Evolutionary conservation across 768 basidiomycete species (phyloP).

Genomic region (Polyporus arcularius): DNA sequence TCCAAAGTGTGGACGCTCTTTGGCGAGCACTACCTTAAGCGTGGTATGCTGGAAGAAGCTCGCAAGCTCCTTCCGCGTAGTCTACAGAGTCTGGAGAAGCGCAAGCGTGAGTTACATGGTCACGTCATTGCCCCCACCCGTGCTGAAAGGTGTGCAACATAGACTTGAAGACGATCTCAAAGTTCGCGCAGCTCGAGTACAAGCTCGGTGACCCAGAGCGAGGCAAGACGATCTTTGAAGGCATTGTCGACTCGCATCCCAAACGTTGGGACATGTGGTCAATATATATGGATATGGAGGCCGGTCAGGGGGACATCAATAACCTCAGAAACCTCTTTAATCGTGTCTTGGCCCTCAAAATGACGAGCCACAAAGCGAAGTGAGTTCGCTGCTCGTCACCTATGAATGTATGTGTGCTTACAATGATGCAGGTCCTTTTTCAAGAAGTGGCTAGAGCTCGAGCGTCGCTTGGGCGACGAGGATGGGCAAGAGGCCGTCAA

Average conservation of each 20-base stretch:
- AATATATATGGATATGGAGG: constrained; percentile 96
- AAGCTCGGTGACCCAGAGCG: constrained; percentile 92
- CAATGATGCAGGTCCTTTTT: constrained; percentile 71
- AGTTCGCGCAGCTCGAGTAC: constrained; percentile 95
- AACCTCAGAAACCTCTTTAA: constrained; percentile 58
- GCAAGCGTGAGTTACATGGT: constrained; percentile 71
- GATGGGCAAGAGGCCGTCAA: constrained; percentile 82
- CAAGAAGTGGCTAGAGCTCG: constrained; percentile 95
- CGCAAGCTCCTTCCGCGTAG: constrained; percentile 85
- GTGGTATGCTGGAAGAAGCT: constrained; percentile 74
- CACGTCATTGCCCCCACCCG: not conserved
- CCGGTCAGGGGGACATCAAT: constrained; percentile 75
- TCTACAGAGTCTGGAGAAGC: constrained; percentile 88
- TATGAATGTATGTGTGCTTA: not conserved
- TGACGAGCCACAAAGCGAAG: constrained; percentile 89
- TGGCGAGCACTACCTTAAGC: constrained; percentile 78
- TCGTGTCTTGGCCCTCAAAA: not conserved
- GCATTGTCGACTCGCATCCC: constrained; percentile 92
- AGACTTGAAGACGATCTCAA: constrained; percentile 96
- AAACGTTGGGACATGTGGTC: constrained; percentile 97
- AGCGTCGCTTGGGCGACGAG: constrained; percentile 74
- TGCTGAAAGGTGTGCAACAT: not conserved
- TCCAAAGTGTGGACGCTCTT: constrained; percentile 94
- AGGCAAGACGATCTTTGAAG: constrained; percentile 95
- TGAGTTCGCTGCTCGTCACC: constrained; percentile 30